Percentiles rank a stretch among this genome's conserved stretches.
Conservation (phyloP, 31 red algal genomes). For the Asparagopsis taxiformis region DNA sequence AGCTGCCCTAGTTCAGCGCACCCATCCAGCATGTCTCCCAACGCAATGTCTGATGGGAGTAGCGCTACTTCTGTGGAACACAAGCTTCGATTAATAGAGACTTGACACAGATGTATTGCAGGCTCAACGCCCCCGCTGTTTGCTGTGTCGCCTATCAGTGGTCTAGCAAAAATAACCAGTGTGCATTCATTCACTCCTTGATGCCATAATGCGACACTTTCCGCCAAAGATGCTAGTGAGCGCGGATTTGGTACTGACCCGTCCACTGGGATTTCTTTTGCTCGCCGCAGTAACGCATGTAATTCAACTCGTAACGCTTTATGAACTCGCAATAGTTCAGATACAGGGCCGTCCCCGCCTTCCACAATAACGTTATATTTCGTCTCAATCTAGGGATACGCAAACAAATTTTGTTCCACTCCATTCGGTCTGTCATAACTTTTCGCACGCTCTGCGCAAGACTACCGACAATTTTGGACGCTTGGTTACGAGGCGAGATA, state of each 20-base stretch:
- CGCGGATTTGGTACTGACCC: conserved; percentile 69
- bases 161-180: no score
- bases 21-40: no score
- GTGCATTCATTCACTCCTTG: no score
- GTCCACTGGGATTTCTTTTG: conserved; percentile 49
- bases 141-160: no score
- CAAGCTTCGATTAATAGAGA: no score
- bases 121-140: no score
- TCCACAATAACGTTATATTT: conserved; percentile 33
- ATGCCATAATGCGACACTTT: conserved; percentile 86
- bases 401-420: conserved; percentile 76
- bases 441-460: conserved; percentile 52
- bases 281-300: conserved; percentile 46
- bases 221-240: conserved; percentile 56
- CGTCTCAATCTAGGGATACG: conserved; percentile 73
- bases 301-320: conserved; percentile 97
- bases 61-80: no score
- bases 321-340: conserved; percentile 90
- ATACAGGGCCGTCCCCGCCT: conserved; percentile 66
- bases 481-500: conserved; percentile 46
- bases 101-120: no score
- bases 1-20: no score
- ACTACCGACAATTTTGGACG: conserved; percentile 36
- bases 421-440: conserved; percentile 65
- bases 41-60: no score